phyloP scores from a whole-genome alignment of 352 stramenopile species.

The Phytophthora constricta region DNA sequence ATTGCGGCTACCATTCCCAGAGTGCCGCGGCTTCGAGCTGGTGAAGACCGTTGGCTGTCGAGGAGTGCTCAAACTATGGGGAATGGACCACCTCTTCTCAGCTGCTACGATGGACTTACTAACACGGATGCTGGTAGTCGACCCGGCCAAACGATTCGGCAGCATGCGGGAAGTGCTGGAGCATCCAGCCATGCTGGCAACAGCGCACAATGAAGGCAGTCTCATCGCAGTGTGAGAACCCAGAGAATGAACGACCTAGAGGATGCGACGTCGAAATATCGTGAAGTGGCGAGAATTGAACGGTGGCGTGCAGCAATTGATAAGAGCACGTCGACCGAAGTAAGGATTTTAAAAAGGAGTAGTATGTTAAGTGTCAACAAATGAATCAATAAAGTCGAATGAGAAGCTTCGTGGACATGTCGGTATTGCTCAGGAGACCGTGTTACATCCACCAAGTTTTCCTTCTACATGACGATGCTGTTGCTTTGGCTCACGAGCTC shows the following conservation, averaged over 20 bases:
- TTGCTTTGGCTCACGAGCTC: too few relatives aligned
- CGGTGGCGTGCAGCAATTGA: conserved; percentile 22
- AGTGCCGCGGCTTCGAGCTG: conserved; percentile 51
- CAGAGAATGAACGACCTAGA: conserved; percentile 4
- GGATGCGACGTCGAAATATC: conserved; percentile 18
- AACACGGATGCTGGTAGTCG: conserved; percentile 47
- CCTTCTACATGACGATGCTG: too few relatives aligned
- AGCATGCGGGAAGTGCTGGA: conserved; percentile 47
- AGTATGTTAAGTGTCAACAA: conserved; percentile 31
- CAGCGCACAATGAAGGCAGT: conserved; percentile 35
- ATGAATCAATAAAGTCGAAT: conserved; percentile 32
- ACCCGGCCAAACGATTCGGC: conserved; percentile 34
- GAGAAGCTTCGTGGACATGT: conserved; percentile 1
- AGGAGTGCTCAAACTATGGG: conserved; percentile 55
- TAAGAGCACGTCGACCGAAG: conserved; percentile 27
- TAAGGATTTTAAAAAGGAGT: conserved; percentile 29
- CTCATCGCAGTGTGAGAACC: conserved; percentile 32
- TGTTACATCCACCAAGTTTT: too few relatives aligned
- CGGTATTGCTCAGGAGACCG: background rate
- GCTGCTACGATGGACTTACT: conserved; percentile 51
- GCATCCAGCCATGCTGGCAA: conserved; percentile 49
- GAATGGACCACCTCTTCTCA: conserved; percentile 46
- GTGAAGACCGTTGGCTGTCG: conserved; percentile 52
- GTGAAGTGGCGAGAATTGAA: conserved; percentile 10
- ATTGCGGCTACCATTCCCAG: conserved; percentile 43